These are phyloP conservation scores for Alternaria sp. DNA, from an alignment of 2,329 filamentous ascomycete genomes.

Conservation along the genomic window DNA sequence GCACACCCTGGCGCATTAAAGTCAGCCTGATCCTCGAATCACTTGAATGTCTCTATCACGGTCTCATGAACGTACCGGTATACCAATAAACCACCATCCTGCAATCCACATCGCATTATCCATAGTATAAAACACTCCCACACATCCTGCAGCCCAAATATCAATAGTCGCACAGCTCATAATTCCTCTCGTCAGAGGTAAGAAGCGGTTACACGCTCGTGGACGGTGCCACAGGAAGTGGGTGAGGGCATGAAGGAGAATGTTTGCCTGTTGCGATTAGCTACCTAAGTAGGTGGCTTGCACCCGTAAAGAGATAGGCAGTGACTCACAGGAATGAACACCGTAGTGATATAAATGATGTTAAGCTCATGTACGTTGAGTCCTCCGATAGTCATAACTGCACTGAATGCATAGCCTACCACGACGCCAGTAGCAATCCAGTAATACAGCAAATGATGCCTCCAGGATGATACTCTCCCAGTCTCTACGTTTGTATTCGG, in stretches of 20 bases:
- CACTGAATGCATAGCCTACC: neutral
- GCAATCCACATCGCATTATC: slow-evolving; percentile 2
- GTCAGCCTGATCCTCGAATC: neutral
- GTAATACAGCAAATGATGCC: neutral
- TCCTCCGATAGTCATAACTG: neutral
- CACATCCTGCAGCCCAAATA: slow-evolving; percentile 1
- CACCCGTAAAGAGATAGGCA: neutral
- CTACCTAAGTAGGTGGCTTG: neutral
- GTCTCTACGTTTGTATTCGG: neutral
- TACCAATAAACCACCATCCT: slow-evolving; percentile 11
- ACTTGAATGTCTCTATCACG: neutral
- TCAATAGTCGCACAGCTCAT: neutral
- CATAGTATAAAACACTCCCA: neutral
- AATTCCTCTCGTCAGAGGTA: neutral
- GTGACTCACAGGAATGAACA: slow-evolving; percentile 2
- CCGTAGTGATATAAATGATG: neutral
- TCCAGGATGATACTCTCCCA: neutral
- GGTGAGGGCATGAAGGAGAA: slow-evolving; percentile 1
- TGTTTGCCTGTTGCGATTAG: slow-evolving; percentile 1
- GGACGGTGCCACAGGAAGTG: slow-evolving; percentile 4
- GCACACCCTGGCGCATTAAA: neutral
- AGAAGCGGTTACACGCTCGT: neutral
- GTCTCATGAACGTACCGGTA: slow-evolving; percentile 1
- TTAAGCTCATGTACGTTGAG: neutral
- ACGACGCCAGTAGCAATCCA: slow-evolving; percentile 1